phyloP scores from a whole-genome alignment of 257 asterid species.

The Buddleja alternifolia region DNA sequence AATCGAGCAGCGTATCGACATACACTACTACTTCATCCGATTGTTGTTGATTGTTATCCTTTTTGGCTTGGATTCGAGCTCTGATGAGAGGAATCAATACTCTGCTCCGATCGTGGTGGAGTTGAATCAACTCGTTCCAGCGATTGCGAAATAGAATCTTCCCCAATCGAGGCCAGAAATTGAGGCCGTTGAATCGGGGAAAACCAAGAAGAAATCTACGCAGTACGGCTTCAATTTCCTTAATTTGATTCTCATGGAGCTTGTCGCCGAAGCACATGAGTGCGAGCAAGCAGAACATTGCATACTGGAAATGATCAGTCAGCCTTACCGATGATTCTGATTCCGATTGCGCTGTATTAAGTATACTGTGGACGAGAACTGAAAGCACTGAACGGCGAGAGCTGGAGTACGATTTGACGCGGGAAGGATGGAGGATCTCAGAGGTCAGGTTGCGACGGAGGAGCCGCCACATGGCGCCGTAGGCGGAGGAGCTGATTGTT shows the following conservation, averaged over 20 bases:
- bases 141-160: conserved; percentile 42
- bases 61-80: conserved; percentile 43
- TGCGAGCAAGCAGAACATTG: conserved; percentile 61
- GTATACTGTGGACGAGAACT: conserved; percentile 31
- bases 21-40: conserved; percentile 37
- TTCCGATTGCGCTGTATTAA: conserved; percentile 22
- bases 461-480: conserved; percentile 54
- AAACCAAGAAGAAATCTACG: conserved; percentile 33
- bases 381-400: conserved; percentile 47
- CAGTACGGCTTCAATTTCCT: conserved; percentile 46
- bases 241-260: too few species aligned
- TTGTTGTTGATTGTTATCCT: too few species aligned
- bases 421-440: conserved; percentile 47
- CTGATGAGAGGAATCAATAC: too few species aligned
- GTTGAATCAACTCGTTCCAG: conserved; percentile 47
- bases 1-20: conserved; percentile 54
- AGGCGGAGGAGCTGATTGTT: conserved; percentile 35
- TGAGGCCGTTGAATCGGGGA: conserved; percentile 41
- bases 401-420: conserved; percentile 40
- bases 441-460: conserved; percentile 55
- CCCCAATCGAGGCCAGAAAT: too few species aligned
- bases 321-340: too few species aligned
- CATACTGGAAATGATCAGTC: conserved; percentile 65
- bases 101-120: conserved; percentile 47
- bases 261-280: conserved; percentile 72